Evolutionary conservation across 2,329 filamentous ascomycete genomes (phyloP), one percentile per base, ranked within the genome.

Genomic region (Fusarium multiceps): DNA sequence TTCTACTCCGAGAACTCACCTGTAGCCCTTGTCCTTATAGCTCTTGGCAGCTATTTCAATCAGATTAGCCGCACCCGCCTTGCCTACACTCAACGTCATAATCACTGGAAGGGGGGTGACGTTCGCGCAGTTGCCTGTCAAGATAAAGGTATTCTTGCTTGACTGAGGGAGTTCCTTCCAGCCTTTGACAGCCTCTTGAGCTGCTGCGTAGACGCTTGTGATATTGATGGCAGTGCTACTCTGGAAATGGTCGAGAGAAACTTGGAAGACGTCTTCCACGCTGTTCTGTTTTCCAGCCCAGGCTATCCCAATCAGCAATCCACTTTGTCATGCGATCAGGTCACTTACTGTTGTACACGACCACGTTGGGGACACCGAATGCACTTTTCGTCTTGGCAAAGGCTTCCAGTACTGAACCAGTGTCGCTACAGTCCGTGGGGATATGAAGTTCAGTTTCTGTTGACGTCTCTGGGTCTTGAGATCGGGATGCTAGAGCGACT

Each of bases 301-400:
- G 7, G 61, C 61, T 63, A 1, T 2, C 1, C 3, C 2, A 4
- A 21, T 63, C 4, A 56, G 25, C 4, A 1, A 2, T 18, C 0
- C 0, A 3, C 2, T 0, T 23, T 0, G 1, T 11, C 7, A 5
- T 11, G 11, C 0, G 0, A 7, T 3, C 6, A 3, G 0, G 3
- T 2, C 2, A 68, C 28, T 20, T 0, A 45, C 54, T 40, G 4
- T 66, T 66, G 12, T 66, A 66, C 5, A 66, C 32, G 9, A 66
- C 54, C 1, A 66, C 42, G 5, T 43, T 64, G 1, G 63, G 63
- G 21, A 66, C 16, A 0, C 61, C 63, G 0, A 66, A 60, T 11
- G 21, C 34, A 11, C 4, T 21, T 2, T 27, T 59, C 12, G 63
- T 55, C 3, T 66, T 60, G 1, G 20, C 3, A 9, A 66, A 66